phyloP scores from a whole-genome alignment of 495 filamentous ascomycete genomes.

The Hypoxylon perforatum region DNA sequence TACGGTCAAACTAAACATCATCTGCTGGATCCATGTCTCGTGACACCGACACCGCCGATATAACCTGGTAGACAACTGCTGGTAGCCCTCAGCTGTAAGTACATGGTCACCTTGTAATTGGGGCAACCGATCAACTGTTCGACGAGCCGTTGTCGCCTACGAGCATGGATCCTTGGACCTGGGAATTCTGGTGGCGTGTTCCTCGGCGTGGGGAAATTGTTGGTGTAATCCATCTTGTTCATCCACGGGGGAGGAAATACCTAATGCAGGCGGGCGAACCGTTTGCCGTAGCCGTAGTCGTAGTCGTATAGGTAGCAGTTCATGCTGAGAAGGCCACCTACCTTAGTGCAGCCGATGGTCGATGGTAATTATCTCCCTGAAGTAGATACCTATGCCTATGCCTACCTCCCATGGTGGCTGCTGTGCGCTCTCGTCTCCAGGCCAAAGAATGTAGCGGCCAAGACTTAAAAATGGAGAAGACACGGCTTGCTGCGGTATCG shows the following conservation, averaged over 20 bases:
- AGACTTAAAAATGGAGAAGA: constrained; percentile 21
- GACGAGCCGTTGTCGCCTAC: constrained; percentile 12
- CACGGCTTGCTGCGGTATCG: constrained; percentile 38
- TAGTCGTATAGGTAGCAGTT: constrained; percentile 6
- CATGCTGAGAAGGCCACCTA: neutral
- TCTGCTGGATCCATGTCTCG: constrained; percentile 9
- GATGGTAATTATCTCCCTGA: constrained; percentile 12
- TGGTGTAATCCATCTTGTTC: constrained; percentile 9
- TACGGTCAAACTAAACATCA: neutral
- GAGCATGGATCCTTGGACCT: constrained; percentile 19
- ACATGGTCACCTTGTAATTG: constrained; percentile 1
- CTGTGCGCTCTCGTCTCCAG: neutral
- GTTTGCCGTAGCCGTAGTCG: constrained; percentile 1
- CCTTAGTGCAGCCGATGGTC: neutral
- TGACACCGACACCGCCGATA: constrained; percentile 7
- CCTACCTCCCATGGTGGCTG: no score
- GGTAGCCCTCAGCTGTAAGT: constrained; percentile 1
- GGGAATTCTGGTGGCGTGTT: constrained; percentile 33
- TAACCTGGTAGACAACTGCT: constrained; percentile 3
- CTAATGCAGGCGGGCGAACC: neutral
- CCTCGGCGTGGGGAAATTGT: constrained; percentile 21
- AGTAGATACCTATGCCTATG: no score
- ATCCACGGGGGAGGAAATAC: constrained; percentile 5
- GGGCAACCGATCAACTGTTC: constrained; percentile 3
- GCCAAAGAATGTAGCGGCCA: constrained; percentile 17